Evolutionary conservation across 805 yeast species (phyloP).

Genomic region (Cyberlindnera misumaiensis): DNA sequence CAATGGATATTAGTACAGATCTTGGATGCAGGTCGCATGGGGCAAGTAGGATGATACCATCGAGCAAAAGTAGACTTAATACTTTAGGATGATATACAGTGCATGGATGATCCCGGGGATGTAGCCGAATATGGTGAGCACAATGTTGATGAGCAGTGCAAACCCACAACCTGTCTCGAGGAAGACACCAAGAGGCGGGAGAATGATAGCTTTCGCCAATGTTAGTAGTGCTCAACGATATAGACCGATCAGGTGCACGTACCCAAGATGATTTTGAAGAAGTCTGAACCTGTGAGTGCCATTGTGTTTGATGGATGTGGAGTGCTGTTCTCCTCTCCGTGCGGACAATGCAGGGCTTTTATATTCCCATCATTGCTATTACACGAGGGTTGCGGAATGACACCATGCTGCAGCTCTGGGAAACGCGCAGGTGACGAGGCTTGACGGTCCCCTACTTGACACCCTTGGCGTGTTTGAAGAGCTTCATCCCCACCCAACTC

Average conservation of each 20-base stretch:
- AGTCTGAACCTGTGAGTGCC: slow-evolving; percentile 44
- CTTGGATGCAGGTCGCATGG: too few species aligned
- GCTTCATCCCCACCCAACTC: slow-evolving; percentile 76
- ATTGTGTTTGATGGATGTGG: slow-evolving; percentile 19
- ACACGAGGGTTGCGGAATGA: background rate
- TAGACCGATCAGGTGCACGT: background rate
- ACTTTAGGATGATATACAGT: slow-evolving; percentile 38
- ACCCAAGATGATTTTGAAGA: slow-evolving; percentile 36
- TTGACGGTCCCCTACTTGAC: slow-evolving; percentile 30
- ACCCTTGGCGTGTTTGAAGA: slow-evolving; percentile 75
- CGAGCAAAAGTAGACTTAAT: slow-evolving; percentile 7
- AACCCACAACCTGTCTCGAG: slow-evolving; percentile 41
- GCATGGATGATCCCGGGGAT: slow-evolving; percentile 68
- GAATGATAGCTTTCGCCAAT: slow-evolving; percentile 31
- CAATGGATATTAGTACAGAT: too few species aligned
- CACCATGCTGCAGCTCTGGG: background rate
- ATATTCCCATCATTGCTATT: background rate
- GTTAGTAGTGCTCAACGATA: too few species aligned
- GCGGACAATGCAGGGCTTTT: background rate
- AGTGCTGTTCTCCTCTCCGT: background rate
- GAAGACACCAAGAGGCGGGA: slow-evolving; percentile 55
- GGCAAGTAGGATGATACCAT: too few species aligned
- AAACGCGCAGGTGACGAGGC: too few species aligned
- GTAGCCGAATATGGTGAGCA: slow-evolving; percentile 62
- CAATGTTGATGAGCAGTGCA: slow-evolving; percentile 36